A percentile compares a stretch with the other conserved stretches of the same genome.
Conservation (phyloP, 345 rosid genomes). For the Hibiscus mutabilis region DNA sequence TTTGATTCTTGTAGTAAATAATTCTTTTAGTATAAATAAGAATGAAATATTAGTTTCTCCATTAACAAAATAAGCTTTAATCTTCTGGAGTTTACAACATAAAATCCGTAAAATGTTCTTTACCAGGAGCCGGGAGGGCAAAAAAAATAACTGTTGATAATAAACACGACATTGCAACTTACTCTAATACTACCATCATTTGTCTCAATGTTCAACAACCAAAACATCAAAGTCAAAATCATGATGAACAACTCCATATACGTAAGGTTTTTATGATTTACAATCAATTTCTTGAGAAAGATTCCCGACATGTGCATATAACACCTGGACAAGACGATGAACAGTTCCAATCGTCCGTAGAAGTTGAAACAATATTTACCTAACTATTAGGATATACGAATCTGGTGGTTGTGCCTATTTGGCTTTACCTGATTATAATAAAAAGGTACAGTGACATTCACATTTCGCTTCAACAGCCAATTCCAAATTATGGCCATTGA, state of each 20-base stretch:
- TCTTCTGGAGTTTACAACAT: too few relatives aligned
- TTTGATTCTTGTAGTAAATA: too few relatives aligned
- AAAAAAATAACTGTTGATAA: too few relatives aligned
- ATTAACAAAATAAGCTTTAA: too few relatives aligned
- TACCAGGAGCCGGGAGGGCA: too few relatives aligned
- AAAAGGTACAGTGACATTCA: neutral
- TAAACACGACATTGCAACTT: neutral
- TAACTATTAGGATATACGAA: neutral
- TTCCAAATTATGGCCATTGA: neutral
- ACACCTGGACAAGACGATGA: neutral
- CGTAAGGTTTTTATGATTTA: neutral
- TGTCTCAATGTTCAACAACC: neutral
- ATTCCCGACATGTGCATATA: neutral
- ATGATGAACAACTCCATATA: neutral
- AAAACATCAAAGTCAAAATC: neutral
- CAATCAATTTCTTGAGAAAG: neutral
- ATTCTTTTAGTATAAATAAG: too few relatives aligned
- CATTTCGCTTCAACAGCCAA: neutral
- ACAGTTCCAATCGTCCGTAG: neutral
- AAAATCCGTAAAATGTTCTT: too few relatives aligned
- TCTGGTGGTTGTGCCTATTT: neutral
- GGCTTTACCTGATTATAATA: too few relatives aligned
- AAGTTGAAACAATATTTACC: constrained; percentile 6
- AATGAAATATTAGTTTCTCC: too few relatives aligned
- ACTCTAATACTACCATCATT: neutral